Evolutionary conservation across 2,329 filamentous ascomycete genomes (phyloP), one percentile per base, ranked within the genome.

Genomic region (Neopestalotiopsis clavispora): DNA sequence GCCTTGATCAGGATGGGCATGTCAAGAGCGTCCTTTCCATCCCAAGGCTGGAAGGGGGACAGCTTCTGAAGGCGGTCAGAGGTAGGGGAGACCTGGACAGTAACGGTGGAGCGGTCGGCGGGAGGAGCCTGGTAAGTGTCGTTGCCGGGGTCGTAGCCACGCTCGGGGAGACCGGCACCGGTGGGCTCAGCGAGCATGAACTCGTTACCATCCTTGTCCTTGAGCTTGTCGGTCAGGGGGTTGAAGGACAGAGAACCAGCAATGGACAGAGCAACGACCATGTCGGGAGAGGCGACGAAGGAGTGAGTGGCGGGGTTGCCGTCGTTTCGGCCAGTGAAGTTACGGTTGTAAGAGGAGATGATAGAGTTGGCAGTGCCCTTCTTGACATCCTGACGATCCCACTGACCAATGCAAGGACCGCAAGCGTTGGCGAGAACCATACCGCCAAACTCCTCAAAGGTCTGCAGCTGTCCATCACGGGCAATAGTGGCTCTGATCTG

Each of bases 311-410:
- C 94, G 56, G 94, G 94, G 88, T 97, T 98, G 74, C 93, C 94
- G 76, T 97, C 95, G 83, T 98, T 98, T 80, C 96, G 94, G 74
- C 95, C 95, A 71, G 95, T 98, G 87, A 99, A 98, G 91, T 99
- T 98, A 84, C 96, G 94, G 92, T 99, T 99, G 91, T 98, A 99
- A 34, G 96, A 98, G 61, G 95, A 98, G 80, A 99, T 87, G 81
- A 99, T 99, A 6, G 94, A 97, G 91, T 99, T 99, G 78, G 94
- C 86, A 76, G 93, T 91, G 74, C 95, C 95, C 90, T 98, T 98
- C 89, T 95, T 92, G 68, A 98, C 94, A 76, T 98, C 95, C 74
- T 86, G 87, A 75, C 96, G 92, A 79, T 98, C 94, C 96, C 96
- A 98, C 84, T 98, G 95, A 69, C 94, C 94, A 81, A 97, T 95